Evolutionary conservation across 495 filamentous ascomycete species (phyloP), one percentile per base, ranked within the genome.

Genomic region (Schizothecium vesticola): DNA sequence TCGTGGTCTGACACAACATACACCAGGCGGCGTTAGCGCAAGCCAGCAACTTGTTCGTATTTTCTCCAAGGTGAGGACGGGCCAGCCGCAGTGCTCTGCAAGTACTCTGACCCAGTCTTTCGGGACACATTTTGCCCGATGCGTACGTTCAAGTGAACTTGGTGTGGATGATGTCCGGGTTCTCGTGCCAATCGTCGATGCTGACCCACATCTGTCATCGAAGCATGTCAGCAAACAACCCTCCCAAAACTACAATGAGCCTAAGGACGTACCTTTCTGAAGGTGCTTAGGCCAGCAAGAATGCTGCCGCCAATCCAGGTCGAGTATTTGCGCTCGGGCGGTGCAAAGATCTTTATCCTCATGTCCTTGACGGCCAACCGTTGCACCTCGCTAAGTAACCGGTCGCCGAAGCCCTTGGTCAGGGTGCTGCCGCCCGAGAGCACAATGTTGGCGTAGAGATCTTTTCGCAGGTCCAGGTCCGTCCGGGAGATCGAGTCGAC

Each of bases 271-370:
- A 96, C 94, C 91, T 98, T 99, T 83, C 93, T 89, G 80, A 99
- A 99, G 28, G 95, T 98, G 81, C 94, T 98, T 77, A 99, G 78
- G 0, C 96, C 96, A 36, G 96, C 95, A 66, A 99, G 82, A 82
- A 99, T 99, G 75, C 95, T 97, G 28, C 95, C 95, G 72, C 95
- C 95, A 75, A 97, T 98, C 95, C 95, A 99, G 26, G 92, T 97
- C 67, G 91, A 97, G 80, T 98, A 99, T 79, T 97, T 97, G 66
- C 95, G 87, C 82, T 99, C 95, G 2, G 96, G 93, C 65, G 95
- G 95, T 25, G 95, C 95, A 78, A 96, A 97, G 68, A 99, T 99
- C 81, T 97, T 95, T 77, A 99, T 97, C 73, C 93, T 89, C 96
- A 97, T 99, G 74, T 99, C 95, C 82, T 97, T 97, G 64, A 97